Base-by-base conservation (phyloP, 306 rosid species). In the Pyrus betulifolia region DNA sequence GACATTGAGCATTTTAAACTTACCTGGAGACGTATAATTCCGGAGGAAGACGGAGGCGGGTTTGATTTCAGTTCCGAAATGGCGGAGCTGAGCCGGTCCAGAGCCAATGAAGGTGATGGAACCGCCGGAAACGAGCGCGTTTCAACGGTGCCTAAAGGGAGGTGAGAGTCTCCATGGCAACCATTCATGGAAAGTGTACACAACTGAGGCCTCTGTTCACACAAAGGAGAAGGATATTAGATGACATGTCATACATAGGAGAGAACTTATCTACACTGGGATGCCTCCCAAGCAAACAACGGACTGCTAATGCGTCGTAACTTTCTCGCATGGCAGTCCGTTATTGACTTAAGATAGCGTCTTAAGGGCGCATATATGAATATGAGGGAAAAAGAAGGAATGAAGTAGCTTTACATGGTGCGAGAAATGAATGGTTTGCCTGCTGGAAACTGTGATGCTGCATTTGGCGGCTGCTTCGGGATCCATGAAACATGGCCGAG, bases 181-280 rank as follows among this genome's bases (percentile, higher is more conserved):
- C 98, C 98, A 59, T 95, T 90, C 92, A 95, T 89, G 35, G 90
- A 90, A 77, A 82, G 84, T 14, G 82, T 76, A 82, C 94, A 86
- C 63, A 80, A 72, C 15, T 27, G 67, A 33, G 66, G 75, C 67
- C 79, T 71, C 57, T 83, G 78, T 76, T 76, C n/a, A 38, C 70
- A 35, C 25, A 18, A 18, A 33, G 11, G 14, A 64, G 22, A 3
- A 64, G 22, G 69, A 61, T 25, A 14, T 49, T 49, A 49, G 54
- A 49, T 14, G 54, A 13, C 54, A 49, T 49, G 19, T 46, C 52
- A 13, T 12, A 49, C 54, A 1, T 49, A 14, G 7, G 8, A 49
- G 54, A 49, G 19, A 49, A 15, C 19, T 49, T 49, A 49, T 14
- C 54, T 4, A 46, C 5, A 15, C 18, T 46, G 18, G 5, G 18